Conservation (phyloP, 202 grass and related monocot species). For the Saccharum hybrid region DNA sequence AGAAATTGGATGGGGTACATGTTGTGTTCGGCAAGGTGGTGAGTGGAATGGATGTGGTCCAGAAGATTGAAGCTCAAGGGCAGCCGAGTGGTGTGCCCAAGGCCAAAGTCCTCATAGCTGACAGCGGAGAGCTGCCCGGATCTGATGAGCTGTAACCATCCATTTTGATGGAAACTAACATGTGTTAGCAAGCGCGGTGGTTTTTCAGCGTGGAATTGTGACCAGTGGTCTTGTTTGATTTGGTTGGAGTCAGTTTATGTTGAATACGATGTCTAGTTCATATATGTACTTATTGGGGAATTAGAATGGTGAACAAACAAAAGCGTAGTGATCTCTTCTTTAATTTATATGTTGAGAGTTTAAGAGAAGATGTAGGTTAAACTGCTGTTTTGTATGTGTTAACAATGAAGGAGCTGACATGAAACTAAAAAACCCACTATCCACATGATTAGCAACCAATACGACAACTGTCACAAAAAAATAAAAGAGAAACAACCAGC, state of each 20-base stretch:
- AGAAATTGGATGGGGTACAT: constrained; percentile 58
- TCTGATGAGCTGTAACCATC: constrained; percentile 23
- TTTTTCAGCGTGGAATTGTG: neutral
- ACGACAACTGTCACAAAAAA: too few relatives aligned
- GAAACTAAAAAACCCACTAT: too few relatives aligned
- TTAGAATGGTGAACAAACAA: neutral
- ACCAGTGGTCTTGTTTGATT: neutral
- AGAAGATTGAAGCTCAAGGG: constrained; percentile 76
- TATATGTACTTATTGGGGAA: neutral
- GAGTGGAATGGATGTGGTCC: constrained; percentile 71
- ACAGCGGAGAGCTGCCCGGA: constrained; percentile 64
- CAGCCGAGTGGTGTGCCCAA: constrained; percentile 48
- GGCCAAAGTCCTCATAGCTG: constrained; percentile 59
- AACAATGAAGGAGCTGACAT: too few relatives aligned
- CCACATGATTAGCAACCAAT: too few relatives aligned
- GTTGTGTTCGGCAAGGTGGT: constrained; percentile 87
- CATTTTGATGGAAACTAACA: neutral
- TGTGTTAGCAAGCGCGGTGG: neutral
- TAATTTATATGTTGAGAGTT: neutral
- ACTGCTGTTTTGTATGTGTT: neutral
- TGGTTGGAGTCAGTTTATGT: neutral
- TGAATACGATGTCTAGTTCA: neutral
- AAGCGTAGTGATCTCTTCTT: neutral
- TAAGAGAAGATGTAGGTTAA: neutral
- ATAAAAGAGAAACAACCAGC: too few relatives aligned